Evolutionary conservation across 2,329 filamentous ascomycete species (phyloP).

Genomic region (Xylariaceae sp.): DNA sequence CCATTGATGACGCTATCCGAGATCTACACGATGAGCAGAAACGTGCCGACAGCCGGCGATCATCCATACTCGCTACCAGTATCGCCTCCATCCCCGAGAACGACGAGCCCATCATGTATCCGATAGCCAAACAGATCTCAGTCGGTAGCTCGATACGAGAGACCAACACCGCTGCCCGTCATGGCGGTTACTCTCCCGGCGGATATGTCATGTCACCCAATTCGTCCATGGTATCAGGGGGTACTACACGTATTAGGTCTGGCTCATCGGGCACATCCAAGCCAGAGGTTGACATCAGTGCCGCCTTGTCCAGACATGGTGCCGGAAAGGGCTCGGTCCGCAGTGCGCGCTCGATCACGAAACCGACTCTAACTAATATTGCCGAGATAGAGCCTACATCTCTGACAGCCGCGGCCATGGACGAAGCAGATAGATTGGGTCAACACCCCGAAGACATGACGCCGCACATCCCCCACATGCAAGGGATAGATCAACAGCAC

Average conservation of each 20-base stretch:
- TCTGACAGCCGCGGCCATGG: constrained; percentile 47
- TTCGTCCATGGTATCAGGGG: constrained; percentile 51
- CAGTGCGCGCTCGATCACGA: constrained; percentile 44
- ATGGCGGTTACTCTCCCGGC: constrained; percentile 64
- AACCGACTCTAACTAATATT: constrained; percentile 51
- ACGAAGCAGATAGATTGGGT: constrained; percentile 46
- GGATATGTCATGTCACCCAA: constrained; percentile 64
- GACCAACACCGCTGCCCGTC: constrained; percentile 60
- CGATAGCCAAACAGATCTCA: constrained; percentile 43
- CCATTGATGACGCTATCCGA: constrained; percentile 72
- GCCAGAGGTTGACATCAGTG: constrained; percentile 36
- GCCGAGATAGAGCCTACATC: constrained; percentile 51
- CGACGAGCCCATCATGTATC: constrained; percentile 30
- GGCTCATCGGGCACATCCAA: constrained; percentile 46
- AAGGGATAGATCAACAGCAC: constrained; percentile 28
- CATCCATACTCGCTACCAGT: constrained; percentile 53
- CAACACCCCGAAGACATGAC: constrained; percentile 35
- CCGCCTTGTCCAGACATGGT: constrained; percentile 46
- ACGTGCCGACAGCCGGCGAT: constrained; percentile 61
- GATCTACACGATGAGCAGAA: constrained; percentile 67
- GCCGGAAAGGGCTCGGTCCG: constrained; percentile 50
- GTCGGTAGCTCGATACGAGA: constrained; percentile 60
- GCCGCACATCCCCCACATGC: constrained; percentile 22
- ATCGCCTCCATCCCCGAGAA: constrained; percentile 34
- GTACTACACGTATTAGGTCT: constrained; percentile 44